Percentiles rank a stretch among this genome's conserved stretches.
Evolutionary conservation across 192 early-diverging fungal genomes (phyloP).

Genomic region (Coemansia biformis): DNA sequence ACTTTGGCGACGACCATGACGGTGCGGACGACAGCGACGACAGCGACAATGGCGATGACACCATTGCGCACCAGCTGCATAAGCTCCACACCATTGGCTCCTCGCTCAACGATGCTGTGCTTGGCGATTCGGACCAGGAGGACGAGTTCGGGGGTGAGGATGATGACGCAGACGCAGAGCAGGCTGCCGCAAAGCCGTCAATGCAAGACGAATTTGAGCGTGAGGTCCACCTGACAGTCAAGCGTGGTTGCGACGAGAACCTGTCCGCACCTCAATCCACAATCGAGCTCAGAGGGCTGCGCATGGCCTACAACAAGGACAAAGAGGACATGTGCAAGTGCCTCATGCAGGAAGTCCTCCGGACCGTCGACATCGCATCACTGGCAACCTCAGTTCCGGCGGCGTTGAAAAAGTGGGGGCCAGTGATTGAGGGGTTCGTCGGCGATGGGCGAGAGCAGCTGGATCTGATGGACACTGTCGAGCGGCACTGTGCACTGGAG

Average conservation of each 20-base stretch:
- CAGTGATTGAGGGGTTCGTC: constrained; percentile 63
- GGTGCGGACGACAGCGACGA: constrained; percentile 57
- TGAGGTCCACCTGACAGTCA: constrained; percentile 68
- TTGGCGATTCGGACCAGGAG: constrained; percentile 17
- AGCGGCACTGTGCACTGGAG: constrained; percentile 51
- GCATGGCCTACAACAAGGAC: constrained; percentile 78
- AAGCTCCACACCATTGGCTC: constrained; percentile 35
- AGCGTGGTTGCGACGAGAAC: constrained; percentile 72
- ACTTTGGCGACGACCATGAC: constrained; percentile 2
- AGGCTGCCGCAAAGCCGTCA: constrained; percentile 19
- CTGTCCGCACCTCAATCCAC: constrained; percentile 69
- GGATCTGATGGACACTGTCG: constrained; percentile 53
- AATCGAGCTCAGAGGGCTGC: constrained; percentile 81
- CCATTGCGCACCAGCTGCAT: constrained; percentile 1
- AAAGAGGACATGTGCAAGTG: constrained; percentile 72
- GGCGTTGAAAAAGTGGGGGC: constrained; percentile 63
- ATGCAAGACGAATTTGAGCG: constrained; percentile 62
- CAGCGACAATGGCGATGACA: constrained; percentile 11
- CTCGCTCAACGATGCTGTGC: constrained; percentile 10
- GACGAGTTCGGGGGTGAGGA: constrained; percentile 10
- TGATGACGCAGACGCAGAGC: constrained; percentile 44
- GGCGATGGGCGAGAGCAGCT: constrained; percentile 68
- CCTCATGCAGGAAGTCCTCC: constrained; percentile 67
- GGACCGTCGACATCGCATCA: constrained; percentile 54
- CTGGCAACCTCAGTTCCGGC: constrained; percentile 33